Conservation (phyloP, 2,329 filamentous ascomycete species). For the Sporothrix schenckii region DNA sequence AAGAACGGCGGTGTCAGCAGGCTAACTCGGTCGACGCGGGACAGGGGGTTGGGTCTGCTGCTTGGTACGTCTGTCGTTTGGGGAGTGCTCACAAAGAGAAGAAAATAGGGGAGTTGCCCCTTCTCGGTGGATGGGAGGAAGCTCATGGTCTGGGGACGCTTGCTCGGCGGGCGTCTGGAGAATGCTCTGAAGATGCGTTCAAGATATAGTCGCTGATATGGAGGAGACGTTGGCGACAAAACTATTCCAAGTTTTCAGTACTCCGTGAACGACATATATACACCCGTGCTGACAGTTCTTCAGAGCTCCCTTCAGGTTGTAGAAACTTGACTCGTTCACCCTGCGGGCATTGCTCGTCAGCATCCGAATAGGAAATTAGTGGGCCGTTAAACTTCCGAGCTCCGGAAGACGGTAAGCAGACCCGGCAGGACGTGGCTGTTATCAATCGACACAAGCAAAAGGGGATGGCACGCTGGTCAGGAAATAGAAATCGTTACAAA, state of each 20-base stretch:
- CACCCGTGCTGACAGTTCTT: background rate
- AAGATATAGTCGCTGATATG: background rate
- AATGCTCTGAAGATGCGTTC: background rate
- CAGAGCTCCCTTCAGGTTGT: background rate
- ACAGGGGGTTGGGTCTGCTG: no score
- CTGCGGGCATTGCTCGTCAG: background rate
- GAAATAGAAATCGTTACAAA: no score
- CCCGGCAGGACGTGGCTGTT: no score
- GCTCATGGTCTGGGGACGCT: background rate
- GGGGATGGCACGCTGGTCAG: no score
- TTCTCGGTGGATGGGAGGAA: no score
- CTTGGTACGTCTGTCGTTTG: no score
- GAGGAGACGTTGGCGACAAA: background rate
- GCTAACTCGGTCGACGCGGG: no score
- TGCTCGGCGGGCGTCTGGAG: background rate
- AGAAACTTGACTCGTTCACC: background rate
- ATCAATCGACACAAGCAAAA: no score
- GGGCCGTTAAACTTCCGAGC: background rate
- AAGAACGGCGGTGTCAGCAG: no score
- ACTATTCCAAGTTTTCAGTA: background rate
- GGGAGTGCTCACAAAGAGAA: no score
- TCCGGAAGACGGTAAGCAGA: background rate
- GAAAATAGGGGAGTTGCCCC: no score
- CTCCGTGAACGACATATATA: background rate
- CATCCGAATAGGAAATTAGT: background rate